Conservation (phyloP, 345 rosid genomes). For the Melaleuca quinquenervia region DNA sequence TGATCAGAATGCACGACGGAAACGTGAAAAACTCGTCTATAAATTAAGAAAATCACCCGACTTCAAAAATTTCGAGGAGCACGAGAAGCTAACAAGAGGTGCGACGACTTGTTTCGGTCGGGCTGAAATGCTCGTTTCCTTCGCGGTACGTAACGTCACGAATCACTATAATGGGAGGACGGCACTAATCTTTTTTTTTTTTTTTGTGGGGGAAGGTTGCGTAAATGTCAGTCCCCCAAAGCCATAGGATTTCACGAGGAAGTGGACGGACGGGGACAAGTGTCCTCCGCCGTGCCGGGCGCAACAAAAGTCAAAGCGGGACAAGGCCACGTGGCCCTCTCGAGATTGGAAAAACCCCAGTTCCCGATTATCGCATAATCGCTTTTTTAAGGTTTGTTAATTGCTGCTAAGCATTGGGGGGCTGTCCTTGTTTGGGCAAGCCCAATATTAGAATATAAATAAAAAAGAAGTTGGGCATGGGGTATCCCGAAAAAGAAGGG, state of each 20-base stretch:
- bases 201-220: background rate
- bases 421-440: no score
- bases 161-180: background rate
- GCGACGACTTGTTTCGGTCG: background rate
- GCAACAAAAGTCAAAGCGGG: background rate
- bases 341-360: no score
- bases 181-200: background rate
- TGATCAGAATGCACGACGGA: accelerated
- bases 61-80: background rate
- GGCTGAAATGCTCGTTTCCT: background rate
- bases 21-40: background rate
- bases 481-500: background rate
- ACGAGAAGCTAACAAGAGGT: background rate
- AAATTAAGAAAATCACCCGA: accelerated
- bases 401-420: no score
- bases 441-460: no score
- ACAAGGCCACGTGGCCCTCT: background rate
- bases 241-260: background rate
- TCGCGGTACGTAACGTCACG: background rate
- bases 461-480: no score
- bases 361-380: no score
- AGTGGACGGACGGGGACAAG: background rate
- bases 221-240: background rate
- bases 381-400: no score
- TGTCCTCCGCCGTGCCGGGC: background rate